Evolutionary conservation across 2,329 filamentous ascomycete species (phyloP), one percentile per base, ranked within the genome.

Genomic region (Ophiognomonia clavigignenti-juglandacearum): DNA sequence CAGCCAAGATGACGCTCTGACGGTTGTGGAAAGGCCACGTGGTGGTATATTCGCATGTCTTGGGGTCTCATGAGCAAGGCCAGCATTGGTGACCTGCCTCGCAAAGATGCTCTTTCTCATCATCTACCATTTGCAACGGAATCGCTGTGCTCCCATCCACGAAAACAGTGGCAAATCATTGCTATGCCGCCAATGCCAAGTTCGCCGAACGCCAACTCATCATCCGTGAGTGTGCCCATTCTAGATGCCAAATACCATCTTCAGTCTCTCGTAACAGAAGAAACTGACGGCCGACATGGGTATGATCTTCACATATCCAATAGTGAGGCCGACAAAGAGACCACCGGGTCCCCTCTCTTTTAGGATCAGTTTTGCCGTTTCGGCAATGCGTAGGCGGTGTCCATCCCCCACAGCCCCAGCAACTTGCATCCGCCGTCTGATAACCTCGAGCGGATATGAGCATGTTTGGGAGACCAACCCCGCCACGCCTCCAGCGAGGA

Each of bases 381-480:
- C 92, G 14, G 72, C 70, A 54, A 98, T 88, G 42, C 82, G 75
- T 38, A 96, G 67, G 38, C 87, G 74, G 57, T 82, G 88, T 0
- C 92, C 91, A 62, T 97, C 91, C 1, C 93, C 93, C 1, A 97
- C 89, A 0, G 92, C 91, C 10, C 92, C 93, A 39, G 89, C 88
- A 13, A 98, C 93, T 64, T 98, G 93, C 92, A 98, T 97, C 39
- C 93, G 78, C 54, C 93, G 78, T 51, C 93, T 75, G 49, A 97
- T 86, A 14, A 98, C 88, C 65, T 98, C 93, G 3, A 98, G 74
- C 5, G 93, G 93, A 64, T 98, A 98, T 14, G 91, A 95, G 0
- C 85, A 81, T 0, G 92, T 96, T 66, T 98, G 93, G 7, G 89
- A 91, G 1, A 96, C 82, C 51, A 96, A 72, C 2, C 93, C 93